A percentile compares a stretch with the other conserved stretches of the same genome.
Evolutionary conservation across 2,329 filamentous ascomycete species (phyloP).

Genomic region (Sclerotinia sclerotiorum): DNA sequence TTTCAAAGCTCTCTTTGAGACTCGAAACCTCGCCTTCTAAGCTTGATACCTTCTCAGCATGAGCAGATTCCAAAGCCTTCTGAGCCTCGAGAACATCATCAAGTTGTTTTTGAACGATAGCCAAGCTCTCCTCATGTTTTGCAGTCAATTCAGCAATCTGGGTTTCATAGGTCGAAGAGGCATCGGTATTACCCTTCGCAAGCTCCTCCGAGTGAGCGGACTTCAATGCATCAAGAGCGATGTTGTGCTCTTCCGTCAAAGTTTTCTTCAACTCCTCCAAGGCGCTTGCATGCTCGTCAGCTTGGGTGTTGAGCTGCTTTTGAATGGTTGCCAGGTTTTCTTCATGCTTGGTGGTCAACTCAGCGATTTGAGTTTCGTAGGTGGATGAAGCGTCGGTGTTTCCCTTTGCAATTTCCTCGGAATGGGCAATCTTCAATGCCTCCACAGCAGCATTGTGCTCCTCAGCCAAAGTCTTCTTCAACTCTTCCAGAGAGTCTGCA

Average conservation of each 20-base stretch:
- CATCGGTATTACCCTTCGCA: constrained; percentile 48
- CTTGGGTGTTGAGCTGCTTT: constrained; percentile 49
- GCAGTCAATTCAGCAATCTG: constrained; percentile 52
- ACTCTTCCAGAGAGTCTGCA: constrained; percentile 45
- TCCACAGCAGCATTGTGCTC: constrained; percentile 53
- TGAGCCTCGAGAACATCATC: constrained; percentile 53
- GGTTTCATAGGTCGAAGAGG: constrained; percentile 48
- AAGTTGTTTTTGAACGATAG: constrained; percentile 56
- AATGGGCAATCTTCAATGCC: constrained; percentile 53
- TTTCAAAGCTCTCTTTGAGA: constrained; percentile 50
- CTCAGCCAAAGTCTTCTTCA: constrained; percentile 50
- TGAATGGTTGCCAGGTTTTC: constrained; percentile 51
- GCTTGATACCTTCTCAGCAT: constrained; percentile 47
- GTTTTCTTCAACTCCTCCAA: constrained; percentile 52
- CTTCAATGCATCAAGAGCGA: constrained; percentile 52
- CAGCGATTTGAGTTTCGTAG: constrained; percentile 52
- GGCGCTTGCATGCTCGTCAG: constrained; percentile 30
- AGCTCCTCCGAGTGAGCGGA: constrained; percentile 53
- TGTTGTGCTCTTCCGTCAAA: constrained; percentile 52
- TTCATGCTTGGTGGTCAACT: constrained; percentile 54
- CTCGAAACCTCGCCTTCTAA: constrained; percentile 48
- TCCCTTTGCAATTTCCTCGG: constrained; percentile 49
- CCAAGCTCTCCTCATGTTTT: constrained; percentile 49
- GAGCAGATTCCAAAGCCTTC: constrained; percentile 47
- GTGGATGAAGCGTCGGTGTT: constrained; percentile 46